Percentiles rank a stretch among this genome's conserved stretches.
Evolutionary conservation across 2,329 filamentous ascomycete genomes (phyloP).

Genomic region (Immersiporthe knoxdaviesiana): DNA sequence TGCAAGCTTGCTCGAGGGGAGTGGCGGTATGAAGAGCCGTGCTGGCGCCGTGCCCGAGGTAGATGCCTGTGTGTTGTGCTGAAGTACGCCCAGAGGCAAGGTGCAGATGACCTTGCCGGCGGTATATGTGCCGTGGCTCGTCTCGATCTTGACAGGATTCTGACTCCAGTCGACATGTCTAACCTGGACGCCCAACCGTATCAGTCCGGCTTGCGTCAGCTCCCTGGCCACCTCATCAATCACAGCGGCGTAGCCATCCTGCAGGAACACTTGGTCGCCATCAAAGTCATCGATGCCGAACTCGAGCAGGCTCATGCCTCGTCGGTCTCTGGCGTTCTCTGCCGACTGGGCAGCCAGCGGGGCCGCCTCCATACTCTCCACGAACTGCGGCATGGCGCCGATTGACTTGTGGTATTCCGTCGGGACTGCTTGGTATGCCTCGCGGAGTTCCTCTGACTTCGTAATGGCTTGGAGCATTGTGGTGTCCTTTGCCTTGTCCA

Average conservation of each 20-base stretch:
- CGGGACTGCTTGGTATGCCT: background rate
- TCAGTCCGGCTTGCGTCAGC: slow-evolving; percentile 8
- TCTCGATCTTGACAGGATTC: slow-evolving; percentile 12
- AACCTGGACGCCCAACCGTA: slow-evolving; percentile 12
- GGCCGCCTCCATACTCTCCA: slow-evolving; percentile 22
- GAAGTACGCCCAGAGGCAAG: slow-evolving; percentile 19
- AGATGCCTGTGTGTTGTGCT: slow-evolving; percentile 1
- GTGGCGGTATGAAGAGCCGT: slow-evolving; percentile 13
- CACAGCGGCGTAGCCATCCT: slow-evolving; percentile 18
- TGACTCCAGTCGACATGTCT: slow-evolving; percentile 14
- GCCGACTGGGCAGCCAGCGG: slow-evolving; percentile 23
- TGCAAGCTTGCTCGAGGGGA: slow-evolving; percentile 9
- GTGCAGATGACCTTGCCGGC: slow-evolving; percentile 19
- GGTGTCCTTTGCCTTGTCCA: slow-evolving; percentile 9
- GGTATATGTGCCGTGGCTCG: slow-evolving; percentile 13
- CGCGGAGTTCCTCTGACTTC: slow-evolving; percentile 6
- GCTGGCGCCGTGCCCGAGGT: background rate
- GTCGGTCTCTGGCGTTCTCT: slow-evolving; percentile 7
- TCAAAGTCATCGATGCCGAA: slow-evolving; percentile 22
- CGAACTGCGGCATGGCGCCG: slow-evolving; percentile 18
- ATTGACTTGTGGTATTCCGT: slow-evolving; percentile 16
- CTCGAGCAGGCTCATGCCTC: slow-evolving; percentile 21
- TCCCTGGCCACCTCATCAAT: slow-evolving; percentile 19
- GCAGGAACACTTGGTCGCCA: slow-evolving; percentile 22
- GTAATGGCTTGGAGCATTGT: slow-evolving; percentile 18